These are phyloP conservation scores for Fusarium transvaalense DNA, from an alignment of 2,329 filamentous ascomycete species.

Conservation along the genomic window DNA sequence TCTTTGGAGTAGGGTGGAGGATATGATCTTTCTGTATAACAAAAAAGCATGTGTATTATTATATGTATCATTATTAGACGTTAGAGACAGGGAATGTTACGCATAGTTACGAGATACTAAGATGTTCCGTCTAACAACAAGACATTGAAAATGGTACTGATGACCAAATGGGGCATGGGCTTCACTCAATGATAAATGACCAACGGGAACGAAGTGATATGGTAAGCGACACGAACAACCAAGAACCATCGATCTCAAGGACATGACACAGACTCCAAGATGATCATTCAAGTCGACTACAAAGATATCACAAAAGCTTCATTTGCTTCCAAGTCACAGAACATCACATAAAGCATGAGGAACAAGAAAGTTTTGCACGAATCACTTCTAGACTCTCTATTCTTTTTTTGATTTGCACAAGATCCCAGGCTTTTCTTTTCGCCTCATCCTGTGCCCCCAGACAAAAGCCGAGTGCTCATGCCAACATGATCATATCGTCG, in stretches of 20 bases:
- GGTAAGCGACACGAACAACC: too few relatives aligned
- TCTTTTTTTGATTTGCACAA: constrained; percentile 63
- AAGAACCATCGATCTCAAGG: too few relatives aligned
- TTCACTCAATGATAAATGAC: not conserved
- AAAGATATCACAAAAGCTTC: constrained; percentile 1
- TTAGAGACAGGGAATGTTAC: not conserved
- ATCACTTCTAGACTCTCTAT: constrained; percentile 64
- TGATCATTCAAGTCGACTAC: fast-evolving
- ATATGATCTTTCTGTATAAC: not conserved
- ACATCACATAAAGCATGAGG: constrained; percentile 4
- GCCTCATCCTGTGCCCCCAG: constrained; percentile 59
- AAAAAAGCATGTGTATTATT: constrained; percentile 25
- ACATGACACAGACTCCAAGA: not conserved
- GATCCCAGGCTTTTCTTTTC: constrained; percentile 54
- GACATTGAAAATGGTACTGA: not conserved
- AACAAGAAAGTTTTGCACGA: constrained; percentile 44
- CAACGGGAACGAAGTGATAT: too few relatives aligned
- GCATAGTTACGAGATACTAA: not conserved
- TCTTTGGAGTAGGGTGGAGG: not conserved
- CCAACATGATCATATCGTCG: constrained; percentile 61
- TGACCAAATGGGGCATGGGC: too few relatives aligned
- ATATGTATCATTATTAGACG: constrained; percentile 27
- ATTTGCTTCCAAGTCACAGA: constrained; percentile 6
- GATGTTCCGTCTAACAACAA: not conserved
- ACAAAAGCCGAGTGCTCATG: constrained; percentile 60